Evolutionary conservation across 345 rosid species (phyloP), one percentile per base, ranked within the genome.

Genomic region (Aquilaria sinensis): DNA sequence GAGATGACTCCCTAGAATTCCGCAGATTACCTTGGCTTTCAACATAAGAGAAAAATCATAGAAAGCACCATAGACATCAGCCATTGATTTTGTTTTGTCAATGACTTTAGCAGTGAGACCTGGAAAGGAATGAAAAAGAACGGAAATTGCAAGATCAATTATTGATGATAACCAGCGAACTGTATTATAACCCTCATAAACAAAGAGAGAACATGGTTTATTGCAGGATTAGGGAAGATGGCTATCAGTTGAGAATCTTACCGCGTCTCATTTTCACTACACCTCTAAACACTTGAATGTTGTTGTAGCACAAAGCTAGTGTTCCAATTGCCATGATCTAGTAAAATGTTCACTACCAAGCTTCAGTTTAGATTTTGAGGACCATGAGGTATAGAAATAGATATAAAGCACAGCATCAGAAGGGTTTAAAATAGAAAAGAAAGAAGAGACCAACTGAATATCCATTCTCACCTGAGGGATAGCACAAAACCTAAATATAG

Each of bases 271-370:
- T 71, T 72, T 95, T 89, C 73, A 95, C 97, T 6, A 89, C 90
- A 8, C 96, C 97, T 83, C 90, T 75, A 76, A 95, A 95, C 78
- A 95, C 86, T 83, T 91, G 88, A 41, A 89, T 67, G 74, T 91
- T 89, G 84, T 87, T 82, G 78, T 87, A 85, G 81, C 99, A 91
- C 58, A 91, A 62, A 58, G 94, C 96, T 65, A 91, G 79, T 33
- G 99, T 95, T 75, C 97, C 99, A 72, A 91, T 89, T 47, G 96
- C 96, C 97, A 91, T 91, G 74, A 87, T 74, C 99, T 95, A 71
- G 63, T 64, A 76, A 70, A 49, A 64, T 47, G 13, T 31, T 33
- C 30, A 3, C 10, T 54, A 12, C 0, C 43, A 37, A 37, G 7
- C 1, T 34, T 37, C 43, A 37, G 4, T 7, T 37, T 7, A 37